phyloP scores from a whole-genome alignment of 1,284 basidiomycete species.

The Microbotryum lychnidis-dioicae region DNA sequence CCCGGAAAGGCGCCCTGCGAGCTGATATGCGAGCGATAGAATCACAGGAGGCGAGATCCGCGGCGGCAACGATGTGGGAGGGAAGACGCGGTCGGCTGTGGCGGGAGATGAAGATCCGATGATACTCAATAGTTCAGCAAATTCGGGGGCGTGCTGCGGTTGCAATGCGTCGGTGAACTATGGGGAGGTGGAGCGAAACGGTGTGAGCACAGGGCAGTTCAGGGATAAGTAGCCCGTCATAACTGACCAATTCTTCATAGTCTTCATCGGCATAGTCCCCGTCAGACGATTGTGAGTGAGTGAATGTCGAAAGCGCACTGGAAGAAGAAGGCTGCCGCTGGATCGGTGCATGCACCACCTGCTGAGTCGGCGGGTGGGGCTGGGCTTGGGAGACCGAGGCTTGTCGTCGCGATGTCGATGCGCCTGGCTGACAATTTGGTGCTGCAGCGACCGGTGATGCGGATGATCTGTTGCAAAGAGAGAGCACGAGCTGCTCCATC shows the following conservation, averaged over 20 bases:
- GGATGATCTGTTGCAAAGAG: not conserved
- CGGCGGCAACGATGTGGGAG: slow-evolving; percentile 1
- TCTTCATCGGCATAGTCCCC: not conserved
- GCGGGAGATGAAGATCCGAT: slow-evolving; percentile 9
- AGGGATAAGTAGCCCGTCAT: not conserved
- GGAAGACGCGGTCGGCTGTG: slow-evolving; percentile 22
- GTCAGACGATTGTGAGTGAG: not conserved
- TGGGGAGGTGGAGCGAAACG: not conserved
- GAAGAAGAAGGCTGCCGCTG: not conserved
- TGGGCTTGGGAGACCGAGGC: not conserved
- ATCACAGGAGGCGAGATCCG: slow-evolving; percentile 14
- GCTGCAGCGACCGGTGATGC: not conserved
- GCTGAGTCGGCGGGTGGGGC: not conserved
- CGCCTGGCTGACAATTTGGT: not conserved
- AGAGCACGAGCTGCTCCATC: slow-evolving; percentile 18
- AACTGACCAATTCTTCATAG: slow-evolving; percentile 15
- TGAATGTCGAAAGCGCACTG: not conserved
- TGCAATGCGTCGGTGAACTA: slow-evolving; percentile 22
- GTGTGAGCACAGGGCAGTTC: not conserved
- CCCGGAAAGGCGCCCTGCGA: slow-evolving; percentile 8
- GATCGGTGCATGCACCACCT: not conserved
- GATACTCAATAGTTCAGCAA: slow-evolving; percentile 12
- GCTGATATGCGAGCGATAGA: slow-evolving; percentile 18
- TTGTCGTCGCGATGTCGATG: not conserved
- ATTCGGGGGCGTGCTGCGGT: slow-evolving; percentile 19